phyloP scores from a whole-genome alignment of 768 basidiomycete genomes.

The Kwoniella dejecticola region DNA sequence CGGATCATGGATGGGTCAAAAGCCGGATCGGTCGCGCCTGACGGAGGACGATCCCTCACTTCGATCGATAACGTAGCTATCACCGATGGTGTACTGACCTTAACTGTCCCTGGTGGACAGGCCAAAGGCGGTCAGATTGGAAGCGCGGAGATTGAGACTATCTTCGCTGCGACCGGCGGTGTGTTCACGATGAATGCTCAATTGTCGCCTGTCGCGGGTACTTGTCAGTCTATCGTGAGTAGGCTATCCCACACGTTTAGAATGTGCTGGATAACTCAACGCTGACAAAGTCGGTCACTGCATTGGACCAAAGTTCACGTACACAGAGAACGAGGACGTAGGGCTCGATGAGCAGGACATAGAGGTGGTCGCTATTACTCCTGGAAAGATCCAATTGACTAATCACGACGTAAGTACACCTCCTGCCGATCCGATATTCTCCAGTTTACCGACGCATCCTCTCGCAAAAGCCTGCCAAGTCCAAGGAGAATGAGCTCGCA shows the following conservation, averaged over 20 bases:
- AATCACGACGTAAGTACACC: slow-evolving; percentile 27
- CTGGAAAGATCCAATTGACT: slow-evolving; percentile 26
- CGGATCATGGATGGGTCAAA: background rate
- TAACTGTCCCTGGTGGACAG: slow-evolving; percentile 27
- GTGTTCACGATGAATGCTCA: slow-evolving; percentile 27
- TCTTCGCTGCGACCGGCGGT: slow-evolving; percentile 8
- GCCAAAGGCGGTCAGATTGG: slow-evolving; percentile 6
- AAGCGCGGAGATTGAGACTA: slow-evolving; percentile 22
- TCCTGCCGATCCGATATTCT: background rate
- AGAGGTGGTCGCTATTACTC: slow-evolving; percentile 6
- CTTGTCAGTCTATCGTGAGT: slow-evolving; percentile 29
- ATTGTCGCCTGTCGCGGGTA: slow-evolving; percentile 20
- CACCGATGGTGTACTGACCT: slow-evolving; percentile 7
- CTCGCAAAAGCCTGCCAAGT: slow-evolving; percentile 7
- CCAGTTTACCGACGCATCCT: too few relatives aligned
- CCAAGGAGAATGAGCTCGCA: slow-evolving; percentile 5
- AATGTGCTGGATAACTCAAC: background rate
- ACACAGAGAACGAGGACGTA: slow-evolving; percentile 8
- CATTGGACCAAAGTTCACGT: slow-evolving; percentile 18
- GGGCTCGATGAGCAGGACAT: slow-evolving; percentile 9
- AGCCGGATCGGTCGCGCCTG: slow-evolving; percentile 1
- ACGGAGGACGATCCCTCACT: background rate
- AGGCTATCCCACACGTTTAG: background rate
- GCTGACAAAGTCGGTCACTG: background rate
- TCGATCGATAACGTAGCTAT: slow-evolving; percentile 10